Conservation (phyloP, 176 grass and related monocot species). For the Saccharum spontaneum region DNA sequence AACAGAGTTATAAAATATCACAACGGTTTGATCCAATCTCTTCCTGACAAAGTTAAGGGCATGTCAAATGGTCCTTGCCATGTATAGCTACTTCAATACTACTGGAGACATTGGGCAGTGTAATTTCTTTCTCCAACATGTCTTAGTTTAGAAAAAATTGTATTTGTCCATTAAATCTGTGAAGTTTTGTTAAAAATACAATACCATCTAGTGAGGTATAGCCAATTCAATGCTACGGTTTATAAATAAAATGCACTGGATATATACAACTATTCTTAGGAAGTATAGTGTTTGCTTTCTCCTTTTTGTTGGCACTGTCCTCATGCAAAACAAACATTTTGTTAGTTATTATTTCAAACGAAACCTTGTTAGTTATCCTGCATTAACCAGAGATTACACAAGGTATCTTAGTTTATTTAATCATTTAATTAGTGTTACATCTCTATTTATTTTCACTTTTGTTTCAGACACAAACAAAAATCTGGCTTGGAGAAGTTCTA, state of each 20-base stretch:
- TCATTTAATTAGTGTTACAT: background rate
- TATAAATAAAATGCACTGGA: background rate
- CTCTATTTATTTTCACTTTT: constrained; percentile 22
- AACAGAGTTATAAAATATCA: background rate
- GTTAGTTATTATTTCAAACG: background rate
- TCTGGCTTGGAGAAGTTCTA: constrained; percentile 94
- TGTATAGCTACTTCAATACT: background rate
- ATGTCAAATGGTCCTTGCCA: background rate
- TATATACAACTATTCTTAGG: background rate
- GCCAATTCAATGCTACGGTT: background rate
- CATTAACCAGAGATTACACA: background rate
- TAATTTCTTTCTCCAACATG: background rate
- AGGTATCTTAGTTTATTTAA: background rate
- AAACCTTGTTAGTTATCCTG: background rate
- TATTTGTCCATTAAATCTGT: background rate
- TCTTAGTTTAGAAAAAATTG: background rate
- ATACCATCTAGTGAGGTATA: background rate
- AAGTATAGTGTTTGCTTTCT: background rate
- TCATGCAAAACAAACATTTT: background rate
- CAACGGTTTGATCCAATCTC: background rate
- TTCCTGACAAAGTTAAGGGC: background rate
- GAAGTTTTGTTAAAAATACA: background rate
- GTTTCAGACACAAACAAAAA: constrained; percentile 76
- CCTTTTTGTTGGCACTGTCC: background rate
- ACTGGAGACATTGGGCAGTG: background rate